Evolutionary conservation across 2,329 filamentous ascomycete genomes (phyloP), one percentile per base, ranked within the genome.

Genomic region (Anthostomella pinea): DNA sequence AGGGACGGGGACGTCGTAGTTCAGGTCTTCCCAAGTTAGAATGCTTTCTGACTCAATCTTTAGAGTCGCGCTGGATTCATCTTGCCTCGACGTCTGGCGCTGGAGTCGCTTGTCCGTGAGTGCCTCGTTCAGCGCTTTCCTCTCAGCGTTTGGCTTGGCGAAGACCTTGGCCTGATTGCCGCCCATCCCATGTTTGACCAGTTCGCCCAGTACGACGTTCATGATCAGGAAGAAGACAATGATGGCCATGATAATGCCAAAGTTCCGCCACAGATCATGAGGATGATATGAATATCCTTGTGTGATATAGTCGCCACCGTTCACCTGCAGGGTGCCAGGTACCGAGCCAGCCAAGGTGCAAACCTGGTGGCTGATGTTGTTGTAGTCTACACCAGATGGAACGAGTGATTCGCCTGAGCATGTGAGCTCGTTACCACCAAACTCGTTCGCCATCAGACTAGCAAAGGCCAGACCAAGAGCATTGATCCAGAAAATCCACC

Each of bases 11-110:
- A 84, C 79, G 40, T 83, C 78, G 58, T 95, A 95, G 55, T 83
- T 87, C 42, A 96, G 79, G 46, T 85, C 72, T 58, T 91, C 85
- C 85, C 88, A 95, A 0, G 89, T 95, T 41, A 95, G 72, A n/a
- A 88, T 70, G 22, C 81, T 78, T 50, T 74, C 72, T 0, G 79
- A 82, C 3, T 69, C 65, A 40, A 82, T 78, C 24, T 62, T 74
- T 21, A 82, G 63, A n/a, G 77, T 69, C 4, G 68, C 62, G 0
- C 64, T 65, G 7, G 67, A 58, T 11, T 70, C 67, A 8, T 74
- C 63, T 2, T 59, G 59, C 41, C 62, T 70, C 20, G 64, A 67
- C 50, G 65, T 65, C 30, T 74, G 70, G 24, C 75, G 74, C 33
- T 69, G 68, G 4, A 80, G 72, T 13, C 72, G 73, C 63, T 83